These are phyloP conservation scores for Rhodotorula mucilaginosa DNA, from an alignment of 1,284 basidiomycete species.

Conservation along the genomic window DNA sequence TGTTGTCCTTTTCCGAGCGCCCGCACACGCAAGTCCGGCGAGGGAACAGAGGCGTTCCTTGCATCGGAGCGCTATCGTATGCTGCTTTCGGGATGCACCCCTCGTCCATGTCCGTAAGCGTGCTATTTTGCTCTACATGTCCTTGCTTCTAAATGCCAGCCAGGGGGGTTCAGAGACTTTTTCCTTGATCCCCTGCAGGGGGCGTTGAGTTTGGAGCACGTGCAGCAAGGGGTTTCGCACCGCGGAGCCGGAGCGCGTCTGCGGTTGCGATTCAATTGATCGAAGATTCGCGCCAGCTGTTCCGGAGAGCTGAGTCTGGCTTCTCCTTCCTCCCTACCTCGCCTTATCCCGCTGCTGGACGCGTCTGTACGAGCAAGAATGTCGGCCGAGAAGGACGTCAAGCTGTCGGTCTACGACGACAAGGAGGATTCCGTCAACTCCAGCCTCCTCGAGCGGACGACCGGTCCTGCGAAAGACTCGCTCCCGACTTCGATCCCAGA, in stretches of 20 bases:
- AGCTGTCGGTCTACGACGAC: conserved; percentile 35
- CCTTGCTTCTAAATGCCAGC: too few relatives aligned
- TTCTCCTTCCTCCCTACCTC: not conserved
- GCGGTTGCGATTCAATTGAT: not conserved
- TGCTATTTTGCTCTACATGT: too few relatives aligned
- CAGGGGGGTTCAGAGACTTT: too few relatives aligned
- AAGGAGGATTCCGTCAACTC: conserved; percentile 26
- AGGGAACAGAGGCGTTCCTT: too few relatives aligned
- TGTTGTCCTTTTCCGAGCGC: not conserved
- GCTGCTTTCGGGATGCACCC: too few relatives aligned
- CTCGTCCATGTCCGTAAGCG: too few relatives aligned
- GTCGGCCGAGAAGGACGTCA: conserved; percentile 29
- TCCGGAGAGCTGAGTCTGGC: too few relatives aligned
- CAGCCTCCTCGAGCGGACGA: conserved; percentile 5
- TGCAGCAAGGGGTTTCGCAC: not conserved
- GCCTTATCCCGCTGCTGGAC: not conserved
- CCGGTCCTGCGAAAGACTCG: not conserved
- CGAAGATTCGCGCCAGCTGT: too few relatives aligned
- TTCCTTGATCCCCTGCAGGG: too few relatives aligned
- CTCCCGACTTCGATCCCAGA: conserved; percentile 8
- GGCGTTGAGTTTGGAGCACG: not conserved
- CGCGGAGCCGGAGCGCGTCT: not conserved
- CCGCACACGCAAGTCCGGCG: too few relatives aligned
- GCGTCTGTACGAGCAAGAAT: conserved; percentile 9
- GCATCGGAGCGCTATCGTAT: too few relatives aligned